Conservation (phyloP, 164 flowering plant genomes). For the Vitis riparia region DNA sequence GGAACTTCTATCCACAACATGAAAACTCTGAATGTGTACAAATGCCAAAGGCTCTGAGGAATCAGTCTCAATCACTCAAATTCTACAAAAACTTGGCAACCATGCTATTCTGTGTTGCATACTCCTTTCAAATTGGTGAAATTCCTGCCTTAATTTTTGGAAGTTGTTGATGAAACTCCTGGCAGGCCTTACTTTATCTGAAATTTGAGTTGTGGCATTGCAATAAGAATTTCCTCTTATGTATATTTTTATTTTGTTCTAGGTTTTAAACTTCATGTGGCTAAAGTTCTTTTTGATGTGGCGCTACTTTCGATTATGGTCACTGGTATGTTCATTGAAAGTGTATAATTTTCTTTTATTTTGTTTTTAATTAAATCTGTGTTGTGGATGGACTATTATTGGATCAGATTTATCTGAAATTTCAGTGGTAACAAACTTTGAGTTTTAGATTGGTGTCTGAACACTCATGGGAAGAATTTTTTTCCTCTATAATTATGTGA, state of each 20-base stretch:
- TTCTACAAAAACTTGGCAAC: no score
- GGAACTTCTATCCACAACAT: no score
- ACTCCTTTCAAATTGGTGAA: not conserved
- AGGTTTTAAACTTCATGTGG: slow-evolving; percentile 99
- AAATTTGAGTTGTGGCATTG: not conserved
- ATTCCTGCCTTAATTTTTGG: no score
- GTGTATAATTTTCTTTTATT: not conserved
- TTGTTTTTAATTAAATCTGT: not conserved
- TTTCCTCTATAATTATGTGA: slow-evolving; percentile 8
- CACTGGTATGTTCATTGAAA: slow-evolving; percentile 61
- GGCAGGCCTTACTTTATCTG: not conserved
- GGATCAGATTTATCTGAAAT: not conserved
- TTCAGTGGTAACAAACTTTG: slow-evolving; percentile 1
- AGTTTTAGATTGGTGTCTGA: slow-evolving; percentile 6
- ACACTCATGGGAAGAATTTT: not conserved
- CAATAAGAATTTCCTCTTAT: not conserved
- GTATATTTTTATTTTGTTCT: slow-evolving; percentile 18
- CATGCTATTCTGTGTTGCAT: not conserved
- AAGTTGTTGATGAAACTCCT: not conserved
- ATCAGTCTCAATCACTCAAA: no score
- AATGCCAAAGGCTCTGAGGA: no score
- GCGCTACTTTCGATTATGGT: slow-evolving; percentile 96
- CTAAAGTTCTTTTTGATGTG: slow-evolving; percentile 86
- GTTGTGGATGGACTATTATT: not conserved
- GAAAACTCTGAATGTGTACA: no score